Evolutionary conservation across 169 alveolate species (phyloP).

Genomic region (Eimeria acervulina): DNA sequence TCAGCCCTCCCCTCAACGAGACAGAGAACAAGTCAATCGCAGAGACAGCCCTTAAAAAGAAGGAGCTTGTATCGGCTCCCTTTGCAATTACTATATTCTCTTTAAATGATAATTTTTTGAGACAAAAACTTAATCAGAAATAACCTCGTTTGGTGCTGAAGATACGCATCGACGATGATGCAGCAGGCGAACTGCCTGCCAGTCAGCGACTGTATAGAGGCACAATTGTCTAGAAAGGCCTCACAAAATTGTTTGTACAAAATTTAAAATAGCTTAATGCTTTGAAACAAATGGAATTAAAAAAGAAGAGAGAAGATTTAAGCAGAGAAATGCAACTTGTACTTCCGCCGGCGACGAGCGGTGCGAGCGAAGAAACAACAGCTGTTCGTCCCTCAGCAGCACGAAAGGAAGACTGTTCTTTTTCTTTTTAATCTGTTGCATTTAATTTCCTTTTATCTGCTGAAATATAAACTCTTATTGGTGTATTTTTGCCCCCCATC

Average conservation of each 20-base stretch:
- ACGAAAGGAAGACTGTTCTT: neutral
- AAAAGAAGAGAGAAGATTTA: neutral
- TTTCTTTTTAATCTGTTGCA: neutral
- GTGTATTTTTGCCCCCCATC: too few relatives aligned
- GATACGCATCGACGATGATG: too few relatives aligned
- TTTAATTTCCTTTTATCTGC: neutral
- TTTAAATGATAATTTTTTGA: too few relatives aligned
- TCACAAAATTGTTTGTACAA: neutral
- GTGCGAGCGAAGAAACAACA: neutral
- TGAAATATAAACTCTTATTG: neutral
- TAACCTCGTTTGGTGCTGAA: too few relatives aligned
- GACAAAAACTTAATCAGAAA: too few relatives aligned
- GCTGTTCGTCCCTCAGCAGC: neutral
- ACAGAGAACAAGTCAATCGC: too few relatives aligned
- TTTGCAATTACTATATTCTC: too few relatives aligned
- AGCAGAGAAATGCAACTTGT: neutral
- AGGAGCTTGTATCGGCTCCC: too few relatives aligned
- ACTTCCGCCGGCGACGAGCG: neutral
- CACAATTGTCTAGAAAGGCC: neutral
- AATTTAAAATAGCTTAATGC: neutral
- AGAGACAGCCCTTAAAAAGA: too few relatives aligned
- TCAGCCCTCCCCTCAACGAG: too few relatives aligned
- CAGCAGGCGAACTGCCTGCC: neutral
- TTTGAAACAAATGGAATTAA: neutral
- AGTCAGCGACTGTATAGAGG: neutral